Conservation (phyloP, 2,329 filamentous ascomycete species). For the Alternaria rosae region DNA sequence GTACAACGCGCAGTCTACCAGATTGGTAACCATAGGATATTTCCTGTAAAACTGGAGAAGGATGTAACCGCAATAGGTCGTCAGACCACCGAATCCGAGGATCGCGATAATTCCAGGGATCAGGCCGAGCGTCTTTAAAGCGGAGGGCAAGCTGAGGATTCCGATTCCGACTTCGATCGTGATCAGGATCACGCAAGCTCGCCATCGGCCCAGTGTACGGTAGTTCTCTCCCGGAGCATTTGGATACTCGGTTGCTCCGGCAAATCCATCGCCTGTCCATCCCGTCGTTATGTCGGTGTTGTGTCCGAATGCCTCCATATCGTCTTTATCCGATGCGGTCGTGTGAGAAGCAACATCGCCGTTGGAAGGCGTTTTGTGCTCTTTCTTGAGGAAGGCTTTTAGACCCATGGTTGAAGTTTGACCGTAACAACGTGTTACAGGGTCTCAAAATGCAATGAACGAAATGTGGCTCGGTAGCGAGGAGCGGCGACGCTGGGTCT, state of each 20-base stretch:
- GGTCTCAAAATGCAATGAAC: not conserved
- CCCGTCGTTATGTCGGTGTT: constrained; percentile 35
- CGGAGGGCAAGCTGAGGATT: constrained; percentile 37
- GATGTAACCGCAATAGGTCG: constrained; percentile 39
- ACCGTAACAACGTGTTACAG: not conserved
- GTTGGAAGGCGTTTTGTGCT: constrained; percentile 20
- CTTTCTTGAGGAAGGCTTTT: constrained; percentile 35
- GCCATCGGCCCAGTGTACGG: constrained; percentile 37
- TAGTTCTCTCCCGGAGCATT: constrained; percentile 30
- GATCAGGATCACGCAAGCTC: constrained; percentile 40
- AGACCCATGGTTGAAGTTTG: constrained; percentile 32
- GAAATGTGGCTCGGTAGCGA: constrained; percentile 10
- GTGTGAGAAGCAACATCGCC: constrained; percentile 21
- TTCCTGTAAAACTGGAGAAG: constrained; percentile 35
- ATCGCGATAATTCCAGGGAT: constrained; percentile 43
- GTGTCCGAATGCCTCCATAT: constrained; percentile 31
- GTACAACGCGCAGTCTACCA: constrained; percentile 40
- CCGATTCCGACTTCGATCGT: constrained; percentile 43
- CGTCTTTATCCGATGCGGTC: constrained; percentile 29
- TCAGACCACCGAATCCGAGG: constrained; percentile 34
- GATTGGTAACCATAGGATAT: constrained; percentile 40
- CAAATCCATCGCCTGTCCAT: constrained; percentile 32
- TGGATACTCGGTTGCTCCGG: constrained; percentile 34
- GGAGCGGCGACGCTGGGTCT: constrained; percentile 18
- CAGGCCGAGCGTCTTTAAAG: constrained; percentile 37